Percentiles rank a stretch among this genome's conserved stretches.
Evolutionary conservation across 2,329 filamentous ascomycete species (phyloP).

Genomic region (Aspergillus sp.): DNA sequence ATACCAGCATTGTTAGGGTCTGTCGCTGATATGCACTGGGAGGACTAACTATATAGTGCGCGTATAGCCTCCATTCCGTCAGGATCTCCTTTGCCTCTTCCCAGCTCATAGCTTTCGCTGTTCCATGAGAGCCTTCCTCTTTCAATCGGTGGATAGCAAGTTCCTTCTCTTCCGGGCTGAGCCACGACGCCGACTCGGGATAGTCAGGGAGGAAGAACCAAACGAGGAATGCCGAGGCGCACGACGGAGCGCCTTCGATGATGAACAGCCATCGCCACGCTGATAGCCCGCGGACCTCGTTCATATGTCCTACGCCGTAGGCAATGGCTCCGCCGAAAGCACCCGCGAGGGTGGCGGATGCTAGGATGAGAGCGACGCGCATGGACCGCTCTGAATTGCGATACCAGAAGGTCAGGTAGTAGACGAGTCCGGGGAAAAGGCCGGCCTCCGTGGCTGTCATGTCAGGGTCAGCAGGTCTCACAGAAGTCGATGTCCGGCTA

Average conservation of each 20-base stretch:
- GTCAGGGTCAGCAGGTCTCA: background rate
- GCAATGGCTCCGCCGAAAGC: conserved; percentile 59
- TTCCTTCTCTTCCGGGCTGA: conserved; percentile 47
- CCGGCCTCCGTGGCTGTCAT: conserved; percentile 50
- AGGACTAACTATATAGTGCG: conserved; percentile 47
- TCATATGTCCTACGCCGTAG: conserved; percentile 50
- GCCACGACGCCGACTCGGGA: conserved; percentile 50
- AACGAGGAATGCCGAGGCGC: conserved; percentile 41
- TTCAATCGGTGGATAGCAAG: conserved; percentile 45
- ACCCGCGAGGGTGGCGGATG: conserved; percentile 56
- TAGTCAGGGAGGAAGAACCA: conserved; percentile 54
- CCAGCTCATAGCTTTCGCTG: conserved; percentile 49
- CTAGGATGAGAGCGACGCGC: conserved; percentile 58
- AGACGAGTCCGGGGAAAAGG: conserved; percentile 53
- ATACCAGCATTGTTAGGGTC: conserved; percentile 4
- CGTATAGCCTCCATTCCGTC: conserved; percentile 54
- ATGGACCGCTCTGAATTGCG: conserved; percentile 58
- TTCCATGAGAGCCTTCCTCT: conserved; percentile 44
- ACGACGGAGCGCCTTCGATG: conserved; percentile 45
- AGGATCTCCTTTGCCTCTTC: conserved; percentile 50
- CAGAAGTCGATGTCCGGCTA: too few species aligned
- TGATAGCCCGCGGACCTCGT: conserved; percentile 33
- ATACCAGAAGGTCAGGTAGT: conserved; percentile 58
- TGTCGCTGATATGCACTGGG: background rate
- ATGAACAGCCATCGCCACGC: conserved; percentile 54